Evolutionary conservation across 179 eudicot species (phyloP).

Genomic region (Beta lomatogona): DNA sequence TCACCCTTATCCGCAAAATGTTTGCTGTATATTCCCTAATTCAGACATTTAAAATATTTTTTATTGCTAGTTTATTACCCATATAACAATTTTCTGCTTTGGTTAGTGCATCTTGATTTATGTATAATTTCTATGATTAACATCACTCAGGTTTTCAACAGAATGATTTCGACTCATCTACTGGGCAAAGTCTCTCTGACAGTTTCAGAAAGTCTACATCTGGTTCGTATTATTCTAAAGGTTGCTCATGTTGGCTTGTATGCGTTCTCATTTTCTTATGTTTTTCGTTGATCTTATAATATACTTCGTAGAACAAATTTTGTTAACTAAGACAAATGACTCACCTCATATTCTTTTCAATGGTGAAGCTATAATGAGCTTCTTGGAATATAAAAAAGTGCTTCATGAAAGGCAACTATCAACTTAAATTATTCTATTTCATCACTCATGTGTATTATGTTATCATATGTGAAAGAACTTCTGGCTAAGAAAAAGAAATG

Average conservation of each 20-base stretch:
- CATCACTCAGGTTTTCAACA: conserved; percentile 55
- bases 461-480: neutral
- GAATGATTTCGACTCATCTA: conserved; percentile 44
- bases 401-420: neutral
- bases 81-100: neutral
- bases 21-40: neutral
- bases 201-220: conserved; percentile 51
- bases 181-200: conserved; percentile 44
- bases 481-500: neutral
- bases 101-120: conserved; percentile 24
- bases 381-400: neutral
- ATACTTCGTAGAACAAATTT: neutral
- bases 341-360: neutral
- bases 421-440: neutral
- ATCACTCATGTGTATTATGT: too few species aligned
- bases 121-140: conserved; percentile 39
- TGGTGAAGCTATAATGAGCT: conserved; percentile 8
- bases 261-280: conserved; percentile 10
- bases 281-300: neutral
- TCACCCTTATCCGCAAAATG: neutral
- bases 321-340: neutral
- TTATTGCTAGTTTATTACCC: neutral
- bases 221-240: conserved; percentile 38
- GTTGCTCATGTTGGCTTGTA: conserved; percentile 11
- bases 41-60: neutral